These are phyloP conservation scores for Xerophyta viscosa DNA, from an alignment of 106 monocot species.

Conservation along the genomic window DNA sequence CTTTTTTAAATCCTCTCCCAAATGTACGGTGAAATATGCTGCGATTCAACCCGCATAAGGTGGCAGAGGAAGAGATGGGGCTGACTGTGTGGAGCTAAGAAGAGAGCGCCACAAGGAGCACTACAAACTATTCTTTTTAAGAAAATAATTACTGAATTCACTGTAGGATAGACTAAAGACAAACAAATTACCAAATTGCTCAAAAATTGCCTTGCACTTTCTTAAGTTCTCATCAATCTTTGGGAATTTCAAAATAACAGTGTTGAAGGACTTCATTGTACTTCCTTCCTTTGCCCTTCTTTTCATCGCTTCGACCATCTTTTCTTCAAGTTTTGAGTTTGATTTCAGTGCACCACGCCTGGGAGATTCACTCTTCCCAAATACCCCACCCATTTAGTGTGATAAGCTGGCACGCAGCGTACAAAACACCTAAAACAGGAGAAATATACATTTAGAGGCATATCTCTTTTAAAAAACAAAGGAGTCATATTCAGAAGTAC, in stretches of 20 bases:
- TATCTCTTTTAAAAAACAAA: too few relatives aligned
- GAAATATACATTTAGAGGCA: too few relatives aligned
- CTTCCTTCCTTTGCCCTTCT: slow-evolving; percentile 53
- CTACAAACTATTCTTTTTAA: neutral
- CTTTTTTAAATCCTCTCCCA: too few relatives aligned
- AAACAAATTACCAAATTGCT: slow-evolving; percentile 65
- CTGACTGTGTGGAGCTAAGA: too few relatives aligned
- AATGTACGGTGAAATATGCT: too few relatives aligned
- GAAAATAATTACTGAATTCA: neutral
- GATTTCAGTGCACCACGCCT: slow-evolving; percentile 26
- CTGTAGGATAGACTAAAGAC: neutral
- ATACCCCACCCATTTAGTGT: slow-evolving; percentile 53
- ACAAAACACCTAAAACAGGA: too few relatives aligned
- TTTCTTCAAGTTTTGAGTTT: slow-evolving; percentile 68
- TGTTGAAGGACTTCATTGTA: slow-evolving; percentile 70
- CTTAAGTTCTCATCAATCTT: slow-evolving; percentile 82
- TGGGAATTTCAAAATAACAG: slow-evolving; percentile 78
- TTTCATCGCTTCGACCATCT: slow-evolving; percentile 84
- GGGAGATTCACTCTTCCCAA: slow-evolving; percentile 23
- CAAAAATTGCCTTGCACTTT: slow-evolving; percentile 82
- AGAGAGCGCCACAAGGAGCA: neutral
- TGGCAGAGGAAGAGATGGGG: too few relatives aligned
- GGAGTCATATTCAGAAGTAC: too few relatives aligned
- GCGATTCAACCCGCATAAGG: too few relatives aligned
- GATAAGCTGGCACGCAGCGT: too few relatives aligned